Evolutionary conservation across 2,329 filamentous ascomycete genomes (phyloP).

Genomic region (Fusarium avenaceum): DNA sequence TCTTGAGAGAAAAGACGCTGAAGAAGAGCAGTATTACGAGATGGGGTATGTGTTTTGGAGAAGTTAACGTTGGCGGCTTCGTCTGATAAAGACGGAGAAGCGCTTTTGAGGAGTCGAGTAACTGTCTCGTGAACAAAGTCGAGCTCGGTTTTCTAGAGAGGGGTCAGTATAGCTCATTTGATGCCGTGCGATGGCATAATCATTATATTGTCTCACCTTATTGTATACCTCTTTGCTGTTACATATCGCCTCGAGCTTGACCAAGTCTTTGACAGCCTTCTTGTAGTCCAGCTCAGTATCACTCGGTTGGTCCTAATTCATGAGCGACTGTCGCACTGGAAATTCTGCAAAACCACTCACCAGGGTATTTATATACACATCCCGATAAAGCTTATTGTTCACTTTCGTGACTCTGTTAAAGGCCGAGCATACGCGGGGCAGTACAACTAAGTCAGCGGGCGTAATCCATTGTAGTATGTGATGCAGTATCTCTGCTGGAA

Average conservation of each 20-base stretch:
- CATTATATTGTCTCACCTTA: slow-evolving; percentile 55
- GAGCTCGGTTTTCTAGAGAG: slow-evolving; percentile 58
- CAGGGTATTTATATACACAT: slow-evolving; percentile 70
- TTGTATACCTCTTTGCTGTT: slow-evolving; percentile 48
- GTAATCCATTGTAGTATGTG: slow-evolving; percentile 69
- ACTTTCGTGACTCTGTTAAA: slow-evolving; percentile 68
- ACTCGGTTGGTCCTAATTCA: slow-evolving; percentile 52
- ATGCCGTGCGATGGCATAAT: not conserved
- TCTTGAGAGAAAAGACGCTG: slow-evolving; percentile 60
- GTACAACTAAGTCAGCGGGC: slow-evolving; percentile 66
- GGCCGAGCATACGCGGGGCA: slow-evolving; percentile 65
- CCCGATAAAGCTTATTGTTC: slow-evolving; percentile 72
- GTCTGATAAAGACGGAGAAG: slow-evolving; percentile 51
- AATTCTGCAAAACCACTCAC: slow-evolving; percentile 56
- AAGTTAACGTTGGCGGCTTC: slow-evolving; percentile 47
- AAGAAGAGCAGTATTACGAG: slow-evolving; percentile 63
- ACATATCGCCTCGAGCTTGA: slow-evolving; percentile 62
- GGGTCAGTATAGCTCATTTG: not conserved
- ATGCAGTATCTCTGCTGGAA: slow-evolving; percentile 72
- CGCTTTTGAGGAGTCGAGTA: slow-evolving; percentile 61
- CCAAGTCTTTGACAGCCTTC: slow-evolving; percentile 59
- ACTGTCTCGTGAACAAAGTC: slow-evolving; percentile 63
- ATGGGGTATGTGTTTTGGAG: slow-evolving; percentile 57
- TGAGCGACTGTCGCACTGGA: not conserved
- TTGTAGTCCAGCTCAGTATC: slow-evolving; percentile 59